These are phyloP conservation scores for Venturia pyrina DNA, from an alignment of 2,329 filamentous ascomycete genomes.

Conservation along the genomic window DNA sequence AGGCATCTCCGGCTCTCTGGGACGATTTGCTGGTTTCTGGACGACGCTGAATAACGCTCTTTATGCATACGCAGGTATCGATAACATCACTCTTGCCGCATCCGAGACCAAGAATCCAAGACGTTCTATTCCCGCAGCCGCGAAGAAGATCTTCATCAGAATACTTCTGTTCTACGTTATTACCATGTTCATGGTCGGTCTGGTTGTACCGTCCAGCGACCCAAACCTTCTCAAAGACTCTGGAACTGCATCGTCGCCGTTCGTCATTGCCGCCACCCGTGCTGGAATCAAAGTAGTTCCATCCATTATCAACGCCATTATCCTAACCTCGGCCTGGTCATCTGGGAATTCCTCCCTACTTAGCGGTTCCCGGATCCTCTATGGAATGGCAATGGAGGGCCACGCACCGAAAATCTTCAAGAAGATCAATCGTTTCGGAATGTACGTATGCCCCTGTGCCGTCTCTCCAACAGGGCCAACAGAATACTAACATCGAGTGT, in stretches of 20 bases:
- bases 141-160: constrained; percentile 9
- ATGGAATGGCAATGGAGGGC: not conserved
- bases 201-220: constrained; percentile 16
- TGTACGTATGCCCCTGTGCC: constrained; percentile 20
- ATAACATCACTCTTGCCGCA: constrained; percentile 9
- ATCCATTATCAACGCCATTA: constrained; percentile 9
- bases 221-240: not conserved
- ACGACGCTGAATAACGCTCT: constrained; percentile 30
- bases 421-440: constrained; percentile 30
- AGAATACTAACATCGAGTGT: constrained; percentile 23
- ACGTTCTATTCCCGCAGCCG: constrained; percentile 11
- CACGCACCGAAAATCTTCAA: constrained; percentile 23
- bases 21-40: constrained; percentile 34
- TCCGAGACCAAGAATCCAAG: constrained; percentile 13
- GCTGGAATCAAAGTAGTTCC: constrained; percentile 12
- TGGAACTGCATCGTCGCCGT: constrained; percentile 3
- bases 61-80: constrained; percentile 30
- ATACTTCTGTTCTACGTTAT: constrained; percentile 14
- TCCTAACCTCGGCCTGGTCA: constrained; percentile 32
- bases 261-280: constrained; percentile 11
- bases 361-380: constrained; percentile 20
- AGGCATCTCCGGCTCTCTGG: constrained; percentile 26
- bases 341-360: constrained; percentile 41
- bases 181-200: constrained; percentile 12
- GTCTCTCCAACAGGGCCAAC: too few relatives aligned